Evolutionary conservation across 2,329 filamentous ascomycete genomes (phyloP), one percentile per base, ranked within the genome.

Genomic region (Pseudodiploospora longispora): DNA sequence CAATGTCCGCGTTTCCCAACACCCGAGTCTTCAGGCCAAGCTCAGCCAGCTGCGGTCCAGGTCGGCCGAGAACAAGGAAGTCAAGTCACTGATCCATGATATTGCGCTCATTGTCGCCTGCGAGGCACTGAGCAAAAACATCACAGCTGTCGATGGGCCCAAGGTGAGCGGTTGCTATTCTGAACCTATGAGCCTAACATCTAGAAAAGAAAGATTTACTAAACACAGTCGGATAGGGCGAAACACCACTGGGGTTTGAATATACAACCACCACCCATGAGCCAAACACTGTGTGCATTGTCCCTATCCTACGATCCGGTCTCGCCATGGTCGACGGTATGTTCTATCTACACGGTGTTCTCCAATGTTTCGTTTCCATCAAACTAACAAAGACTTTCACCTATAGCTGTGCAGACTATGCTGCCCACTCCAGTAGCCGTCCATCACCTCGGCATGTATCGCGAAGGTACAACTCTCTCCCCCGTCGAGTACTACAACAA

Each of bases 401-500:
- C 33, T n/a, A 9, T 55, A 85, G 85, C 88, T 28, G 71, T 95
- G 36, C 83, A 91, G 69, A 82, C 82, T 29, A 75, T 97, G 56
- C 87, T 97, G 47, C 90, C 91, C 12, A 61, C 66, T 33, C 77
- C 87, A 10, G 85, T 91, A 30, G 83, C 89, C 6, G 79, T 96
- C 51, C 89, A 97, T 70, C 91, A 97, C 63, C 83, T 97, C 6
- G 91, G 93, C 53, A 83, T 97, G 59, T 97, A 91, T 74, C 87
- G 90, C 59, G 90, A 96, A 63, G 87, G 85, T 48, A 80, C 80
- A 45, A 91, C 87, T 37, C 82, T 96, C 45, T 81, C 88, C 57
- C 88, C 90, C 3, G 90, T 96, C 47, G 90, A 95, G 68, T 95
- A 96, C 76, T 96, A 96, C 77, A 96, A 96, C 74, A 95, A 95